Evolutionary conservation across 768 basidiomycete species (phyloP), one percentile per base, ranked within the genome.

Genomic region (Panus rudis): DNA sequence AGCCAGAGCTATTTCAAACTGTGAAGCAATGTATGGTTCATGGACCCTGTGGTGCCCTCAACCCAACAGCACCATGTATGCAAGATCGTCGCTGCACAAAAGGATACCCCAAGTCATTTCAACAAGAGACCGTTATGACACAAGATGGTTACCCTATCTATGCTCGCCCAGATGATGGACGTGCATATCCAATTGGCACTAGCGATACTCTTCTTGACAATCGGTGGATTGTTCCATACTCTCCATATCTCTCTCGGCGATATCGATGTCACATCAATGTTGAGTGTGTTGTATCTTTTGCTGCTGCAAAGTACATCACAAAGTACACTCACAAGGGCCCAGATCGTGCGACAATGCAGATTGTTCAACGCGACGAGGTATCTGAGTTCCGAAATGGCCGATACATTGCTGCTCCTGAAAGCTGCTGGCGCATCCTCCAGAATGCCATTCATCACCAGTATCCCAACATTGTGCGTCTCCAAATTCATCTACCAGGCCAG

Each of bases 291-390:
- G 56, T 53, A 0, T 65, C 63, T 7, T 49, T 76, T 27, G 57
- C 55, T 6, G 50, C 70, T 3, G 40, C 70, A 52, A 72, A 73
- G 41, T 78, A 78, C 40, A 52, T 67, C 14, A 62, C 63, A 55
- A 75, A 76, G 51, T 75, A 75, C 51, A 56, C 74, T 16, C 62
- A 73, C 56, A 78, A 77, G 49, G 73, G 76, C 6, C 49, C 48
- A 45, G 72, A 77, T 49, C 51, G 57, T 7, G 59, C 62, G 1
- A 66, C 68, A 1, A 12, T 72, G 24, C 57, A 66, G 45, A 39
- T 69, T 23, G 33, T 31, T 4, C 30, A 46, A 6, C 16, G 13
- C 0, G 59, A 73, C 55, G 67, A 73, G 50, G 52, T 73, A 30
- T 48, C 55, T 33, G 19, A 22, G 1, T 70, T 59, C 34, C 25